These are phyloP conservation scores for Botryococcus braunii DNA, from an alignment of 163 green algal genomes.

Conservation along the genomic window DNA sequence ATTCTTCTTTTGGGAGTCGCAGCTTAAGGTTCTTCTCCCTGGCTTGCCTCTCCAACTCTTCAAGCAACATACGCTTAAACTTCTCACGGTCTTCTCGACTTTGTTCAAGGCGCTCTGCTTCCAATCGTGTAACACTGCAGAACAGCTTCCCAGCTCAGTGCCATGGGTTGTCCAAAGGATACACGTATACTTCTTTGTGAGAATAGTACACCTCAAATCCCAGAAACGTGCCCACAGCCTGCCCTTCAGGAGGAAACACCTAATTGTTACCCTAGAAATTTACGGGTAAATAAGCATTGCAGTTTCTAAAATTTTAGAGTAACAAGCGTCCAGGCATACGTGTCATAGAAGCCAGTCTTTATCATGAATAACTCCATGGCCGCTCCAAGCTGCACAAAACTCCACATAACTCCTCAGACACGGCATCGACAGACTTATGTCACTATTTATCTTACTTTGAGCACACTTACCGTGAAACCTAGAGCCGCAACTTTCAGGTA, in stretches of 20 bases:
- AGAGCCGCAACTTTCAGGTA: constrained; percentile 28
- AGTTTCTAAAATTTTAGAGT: too few species aligned
- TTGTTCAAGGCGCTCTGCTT: constrained; percentile 56
- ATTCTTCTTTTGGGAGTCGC: constrained; percentile 12
- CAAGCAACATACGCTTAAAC: constrained; percentile 27
- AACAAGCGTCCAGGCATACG: constrained; percentile 31
- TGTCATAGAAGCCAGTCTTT: constrained; percentile 87
- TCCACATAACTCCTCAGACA: neutral
- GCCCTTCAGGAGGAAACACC: neutral
- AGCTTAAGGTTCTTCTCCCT: constrained; percentile 30
- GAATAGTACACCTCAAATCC: neutral
- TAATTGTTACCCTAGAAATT: too few species aligned
- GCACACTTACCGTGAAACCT: constrained; percentile 33
- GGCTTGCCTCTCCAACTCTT: constrained; percentile 34
- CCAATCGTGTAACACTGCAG: constrained; percentile 54
- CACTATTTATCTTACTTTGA: neutral
- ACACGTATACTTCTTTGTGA: neutral
- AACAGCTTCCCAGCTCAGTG: neutral
- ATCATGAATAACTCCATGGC: constrained; percentile 94
- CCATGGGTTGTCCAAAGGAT: too few species aligned
- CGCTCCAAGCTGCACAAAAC: constrained; percentile 45
- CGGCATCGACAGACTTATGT: neutral
- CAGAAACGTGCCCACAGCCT: neutral
- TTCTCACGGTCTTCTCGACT: constrained; percentile 39
- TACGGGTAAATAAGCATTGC: too few species aligned